Evolutionary conservation across 148 eudicot genomes (phyloP).

Genomic region (Chenopodium formosanum): DNA sequence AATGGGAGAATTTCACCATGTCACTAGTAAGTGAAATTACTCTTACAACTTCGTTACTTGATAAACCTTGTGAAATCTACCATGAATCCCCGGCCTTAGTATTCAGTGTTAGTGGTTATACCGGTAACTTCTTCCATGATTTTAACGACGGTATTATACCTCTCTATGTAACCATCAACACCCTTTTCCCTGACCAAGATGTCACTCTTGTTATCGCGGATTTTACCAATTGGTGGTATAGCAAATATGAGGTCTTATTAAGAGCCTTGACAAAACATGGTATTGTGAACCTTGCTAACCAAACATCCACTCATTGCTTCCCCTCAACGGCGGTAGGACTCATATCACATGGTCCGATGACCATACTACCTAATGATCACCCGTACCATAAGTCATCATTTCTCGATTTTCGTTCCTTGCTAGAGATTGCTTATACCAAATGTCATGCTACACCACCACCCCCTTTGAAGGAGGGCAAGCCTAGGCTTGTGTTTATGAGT

Average conservation of each 20-base stretch:
- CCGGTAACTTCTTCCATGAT: slow-evolving; percentile 56
- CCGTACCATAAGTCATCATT: slow-evolving; percentile 27
- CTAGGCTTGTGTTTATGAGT: slow-evolving; percentile 37
- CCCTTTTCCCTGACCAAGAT: slow-evolving; percentile 35
- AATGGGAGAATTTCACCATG: slow-evolving; percentile 52
- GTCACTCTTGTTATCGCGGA: slow-evolving; percentile 46
- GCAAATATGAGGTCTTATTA: slow-evolving; percentile 48
- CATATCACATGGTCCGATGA: slow-evolving; percentile 51
- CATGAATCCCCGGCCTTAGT: slow-evolving; percentile 52
- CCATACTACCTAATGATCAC: slow-evolving; percentile 34
- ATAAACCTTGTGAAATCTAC: slow-evolving; percentile 34
- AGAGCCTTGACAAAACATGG: slow-evolving; percentile 34
- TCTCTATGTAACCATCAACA: slow-evolving; percentile 46
- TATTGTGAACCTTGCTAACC: slow-evolving; percentile 43
- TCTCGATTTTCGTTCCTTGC: slow-evolving; percentile 37
- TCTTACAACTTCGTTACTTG: slow-evolving; percentile 32
- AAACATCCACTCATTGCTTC: slow-evolving; percentile 50
- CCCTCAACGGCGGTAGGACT: slow-evolving; percentile 45
- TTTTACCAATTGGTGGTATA: slow-evolving; percentile 52
- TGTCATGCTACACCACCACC: slow-evolving; percentile 11
- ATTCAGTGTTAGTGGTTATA: slow-evolving; percentile 49
- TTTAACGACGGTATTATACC: slow-evolving; percentile 63
- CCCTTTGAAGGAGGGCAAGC: slow-evolving; percentile 28
- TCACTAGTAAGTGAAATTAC: slow-evolving; percentile 41
- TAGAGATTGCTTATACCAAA: slow-evolving; percentile 35